Evolutionary conservation across 1,284 basidiomycete genomes (phyloP).

Genomic region (Cerrena zonata): DNA sequence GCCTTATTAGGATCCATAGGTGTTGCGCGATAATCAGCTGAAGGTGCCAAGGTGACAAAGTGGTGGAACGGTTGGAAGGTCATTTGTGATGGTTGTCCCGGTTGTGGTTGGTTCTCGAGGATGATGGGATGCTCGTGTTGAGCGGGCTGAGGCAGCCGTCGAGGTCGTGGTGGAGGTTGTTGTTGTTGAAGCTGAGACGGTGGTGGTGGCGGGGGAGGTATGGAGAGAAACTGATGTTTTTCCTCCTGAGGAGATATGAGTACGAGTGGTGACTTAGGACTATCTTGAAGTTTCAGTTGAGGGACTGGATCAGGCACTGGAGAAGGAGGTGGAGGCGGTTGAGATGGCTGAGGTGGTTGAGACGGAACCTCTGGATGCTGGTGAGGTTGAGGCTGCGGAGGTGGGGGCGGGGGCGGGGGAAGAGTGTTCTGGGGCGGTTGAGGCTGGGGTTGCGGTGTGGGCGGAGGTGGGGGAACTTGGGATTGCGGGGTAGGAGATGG

Average conservation of each 20-base stretch:
- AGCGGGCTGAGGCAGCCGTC: conserved; percentile 5
- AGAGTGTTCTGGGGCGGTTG: background rate
- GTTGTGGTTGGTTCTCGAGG: background rate
- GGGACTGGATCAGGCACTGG: background rate
- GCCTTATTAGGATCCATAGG: conserved; percentile 8
- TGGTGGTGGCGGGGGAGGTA: conserved; percentile 5
- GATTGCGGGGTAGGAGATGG: background rate
- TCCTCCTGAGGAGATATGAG: background rate
- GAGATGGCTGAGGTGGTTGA: background rate
- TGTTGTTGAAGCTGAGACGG: conserved; percentile 5
- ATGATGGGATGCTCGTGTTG: conserved; percentile 9
- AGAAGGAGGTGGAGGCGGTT: background rate
- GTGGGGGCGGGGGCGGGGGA: too few relatives aligned
- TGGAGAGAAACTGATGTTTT: background rate
- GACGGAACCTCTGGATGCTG: background rate
- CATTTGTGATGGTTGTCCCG: background rate
- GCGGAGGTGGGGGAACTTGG: background rate
- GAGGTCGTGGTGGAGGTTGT: conserved; percentile 12
- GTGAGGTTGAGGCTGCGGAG: background rate
- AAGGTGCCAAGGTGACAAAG: conserved; percentile 4
- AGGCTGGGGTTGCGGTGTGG: too few relatives aligned
- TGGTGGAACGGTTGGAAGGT: background rate
- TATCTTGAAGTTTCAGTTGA: background rate
- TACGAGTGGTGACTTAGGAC: background rate
- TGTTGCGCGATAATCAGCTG: conserved; percentile 3